phyloP scores from a whole-genome alignment of 2,329 filamentous ascomycete genomes.

The Geoglossum cookeanum region DNA sequence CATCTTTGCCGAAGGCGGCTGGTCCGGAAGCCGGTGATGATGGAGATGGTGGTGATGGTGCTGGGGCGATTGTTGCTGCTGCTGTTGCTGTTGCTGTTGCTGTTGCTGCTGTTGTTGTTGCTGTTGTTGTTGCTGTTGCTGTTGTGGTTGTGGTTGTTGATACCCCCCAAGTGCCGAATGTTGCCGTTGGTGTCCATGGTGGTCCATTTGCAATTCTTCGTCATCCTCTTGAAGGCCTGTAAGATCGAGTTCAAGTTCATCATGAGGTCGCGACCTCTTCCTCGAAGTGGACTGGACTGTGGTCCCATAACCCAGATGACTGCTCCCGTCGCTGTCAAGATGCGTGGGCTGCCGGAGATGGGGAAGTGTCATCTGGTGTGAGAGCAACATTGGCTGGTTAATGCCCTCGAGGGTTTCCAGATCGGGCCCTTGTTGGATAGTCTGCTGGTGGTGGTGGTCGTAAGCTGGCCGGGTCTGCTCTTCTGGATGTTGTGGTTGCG shows the following conservation, averaged over 20 bases:
- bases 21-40: slow-evolving; percentile 1
- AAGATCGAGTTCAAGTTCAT: neutral
- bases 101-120: neutral
- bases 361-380: neutral
- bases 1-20: slow-evolving; percentile 1
- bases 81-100: neutral
- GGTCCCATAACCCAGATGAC: neutral
- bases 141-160: neutral
- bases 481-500: neutral
- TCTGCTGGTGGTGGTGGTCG: slow-evolving; percentile 1
- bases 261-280: neutral
- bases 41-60: neutral
- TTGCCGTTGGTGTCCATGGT: neutral
- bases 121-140: neutral
- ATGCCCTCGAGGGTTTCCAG: neutral
- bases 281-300: neutral
- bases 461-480: neutral
- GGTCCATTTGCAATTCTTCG: neutral
- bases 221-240: neutral
- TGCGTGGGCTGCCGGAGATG: neutral
- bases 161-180: neutral
- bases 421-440: neutral
- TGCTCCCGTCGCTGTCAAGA: neutral
- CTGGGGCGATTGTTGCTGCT: neutral
- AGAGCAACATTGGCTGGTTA: neutral